A percentile compares a stretch with the other conserved stretches of the same genome.
These are phyloP conservation scores for Piloderma croceum DNA, from an alignment of 768 basidiomycete species.

Conservation along the genomic window DNA sequence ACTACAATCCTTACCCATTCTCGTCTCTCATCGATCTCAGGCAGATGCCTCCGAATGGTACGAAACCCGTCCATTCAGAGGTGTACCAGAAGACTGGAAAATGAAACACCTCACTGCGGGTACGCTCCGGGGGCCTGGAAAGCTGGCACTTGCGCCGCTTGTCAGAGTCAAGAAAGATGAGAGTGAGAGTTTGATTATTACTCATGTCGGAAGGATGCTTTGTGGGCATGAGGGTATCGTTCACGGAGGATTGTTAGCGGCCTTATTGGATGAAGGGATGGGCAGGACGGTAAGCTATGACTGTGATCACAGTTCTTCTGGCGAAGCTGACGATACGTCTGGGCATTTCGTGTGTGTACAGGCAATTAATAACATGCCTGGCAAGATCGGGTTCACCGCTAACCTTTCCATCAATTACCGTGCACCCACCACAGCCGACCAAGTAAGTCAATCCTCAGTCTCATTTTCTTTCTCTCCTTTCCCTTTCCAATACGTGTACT, in stretches of 20 bases:
- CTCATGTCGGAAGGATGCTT: slow-evolving; percentile 80
- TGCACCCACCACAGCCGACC: slow-evolving; percentile 85
- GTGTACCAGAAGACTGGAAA: slow-evolving; percentile 63
- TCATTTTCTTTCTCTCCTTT: background rate
- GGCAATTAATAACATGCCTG: slow-evolving; percentile 83
- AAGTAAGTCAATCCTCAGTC: no score
- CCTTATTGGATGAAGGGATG: slow-evolving; percentile 80
- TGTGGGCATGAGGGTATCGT: slow-evolving; percentile 95
- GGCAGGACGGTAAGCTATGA: slow-evolving; percentile 61
- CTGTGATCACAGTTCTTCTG: no score
- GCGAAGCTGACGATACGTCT: background rate
- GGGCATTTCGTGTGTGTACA: slow-evolving; percentile 24
- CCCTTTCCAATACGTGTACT: background rate
- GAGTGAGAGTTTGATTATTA: slow-evolving; percentile 58
- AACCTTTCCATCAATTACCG: slow-evolving; percentile 75
- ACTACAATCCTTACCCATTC: slow-evolving; percentile 60
- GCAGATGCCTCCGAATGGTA: slow-evolving; percentile 62
- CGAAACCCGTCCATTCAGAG: slow-evolving; percentile 67
- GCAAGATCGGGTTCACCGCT: slow-evolving; percentile 90
- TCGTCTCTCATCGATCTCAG: slow-evolving; percentile 44
- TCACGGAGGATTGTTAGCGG: slow-evolving; percentile 89
- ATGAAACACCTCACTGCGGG: slow-evolving; percentile 84
- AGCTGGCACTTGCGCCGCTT: slow-evolving; percentile 74
- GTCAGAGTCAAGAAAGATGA: slow-evolving; percentile 73
- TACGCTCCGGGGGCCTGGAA: slow-evolving; percentile 78